These are phyloP conservation scores for Ophiostoma triangulosporum DNA, from an alignment of 2,329 filamentous ascomycete genomes.

Conservation along the genomic window DNA sequence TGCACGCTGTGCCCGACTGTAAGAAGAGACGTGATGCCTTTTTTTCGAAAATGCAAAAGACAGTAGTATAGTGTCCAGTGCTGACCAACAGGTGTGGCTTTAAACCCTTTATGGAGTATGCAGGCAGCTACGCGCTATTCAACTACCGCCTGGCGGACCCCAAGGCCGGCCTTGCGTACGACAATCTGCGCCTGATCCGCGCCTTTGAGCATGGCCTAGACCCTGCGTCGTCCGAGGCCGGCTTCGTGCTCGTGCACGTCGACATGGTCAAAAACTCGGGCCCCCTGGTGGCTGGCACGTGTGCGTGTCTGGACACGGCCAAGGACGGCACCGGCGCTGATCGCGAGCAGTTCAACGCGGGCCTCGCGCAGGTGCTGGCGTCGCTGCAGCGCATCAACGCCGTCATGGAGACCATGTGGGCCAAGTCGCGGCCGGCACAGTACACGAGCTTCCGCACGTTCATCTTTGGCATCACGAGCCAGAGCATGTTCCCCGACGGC, in stretches of 20 bases:
- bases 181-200: conserved; percentile 69
- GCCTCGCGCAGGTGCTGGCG: conserved; percentile 45
- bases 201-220: conserved; percentile 87
- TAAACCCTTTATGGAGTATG: conserved; percentile 86
- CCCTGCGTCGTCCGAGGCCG: conserved; percentile 76
- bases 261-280: conserved; percentile 89
- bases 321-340: conserved; percentile 15
- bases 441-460: conserved; percentile 91
- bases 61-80: no score
- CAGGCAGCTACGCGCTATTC: conserved; percentile 53
- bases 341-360: conserved; percentile 49
- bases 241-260: conserved; percentile 90
- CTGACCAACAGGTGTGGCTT: conserved; percentile 40
- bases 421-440: conserved; percentile 61
- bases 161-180: conserved; percentile 41
- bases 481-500: conserved; percentile 87
- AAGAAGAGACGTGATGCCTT: no score
- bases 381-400: conserved; percentile 58
- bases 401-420: conserved; percentile 88
- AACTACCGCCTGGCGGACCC: conserved; percentile 51
- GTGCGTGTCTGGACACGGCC: conserved; percentile 47
- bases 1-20: conserved; percentile 74
- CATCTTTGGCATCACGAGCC: conserved; percentile 89
- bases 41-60: no score
- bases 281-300: conserved; percentile 58